Base-by-base conservation (phyloP, 352 stramenopile species). In the Pythium coloratum region DNA sequence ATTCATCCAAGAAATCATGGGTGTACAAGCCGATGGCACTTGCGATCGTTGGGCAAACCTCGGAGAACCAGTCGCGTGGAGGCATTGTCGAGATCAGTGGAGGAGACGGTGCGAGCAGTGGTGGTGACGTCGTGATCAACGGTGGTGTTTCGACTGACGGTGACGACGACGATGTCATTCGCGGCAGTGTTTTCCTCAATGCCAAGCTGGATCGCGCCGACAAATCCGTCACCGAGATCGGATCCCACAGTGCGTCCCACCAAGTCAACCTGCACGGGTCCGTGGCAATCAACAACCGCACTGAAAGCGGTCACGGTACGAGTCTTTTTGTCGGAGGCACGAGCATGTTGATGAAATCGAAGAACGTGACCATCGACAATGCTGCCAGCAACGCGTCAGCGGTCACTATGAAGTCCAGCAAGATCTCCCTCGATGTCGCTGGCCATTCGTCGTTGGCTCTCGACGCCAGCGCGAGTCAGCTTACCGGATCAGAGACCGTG, bases 181-280 rank as follows among this genome's bases (percentile, higher is more conserved):
- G 53, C 7, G 84, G 81, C 36, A 76, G 76, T 4, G 72, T 92
- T 1, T 59, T 69, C 26, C 82, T 92, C 60, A 92, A 92, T 51
- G 73, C 84, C 16, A 70, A 77, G 3, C 67, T 92, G 20, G 71
- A 84, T 1, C 59, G 72, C 7, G 57, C 71, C 2, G 74, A 63
- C 1, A 64, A 62, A n/a, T 92, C 84, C 6, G 34, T 75, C 28
- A 92, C 82, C 0, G 79, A 86, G 56, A 90, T 92, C 38, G 84
- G 84, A 36, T 84, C 77, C 4, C 73, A 88, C 26, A 76, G 81
- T 33, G 53, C 60, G 18, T 75, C 67, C 0, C 84, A 92, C 46
- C 30, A 70, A n/a, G 82, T 92, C 6, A 76, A 76, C 2, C 57
- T 92, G 44, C 72, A 90, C 30, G 84, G 84, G 0, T 46, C 81